Evolutionary conservation across 352 stramenopile genomes (phyloP), one percentile per base, ranked within the genome.

Genomic region (Pythium oligandrum): DNA sequence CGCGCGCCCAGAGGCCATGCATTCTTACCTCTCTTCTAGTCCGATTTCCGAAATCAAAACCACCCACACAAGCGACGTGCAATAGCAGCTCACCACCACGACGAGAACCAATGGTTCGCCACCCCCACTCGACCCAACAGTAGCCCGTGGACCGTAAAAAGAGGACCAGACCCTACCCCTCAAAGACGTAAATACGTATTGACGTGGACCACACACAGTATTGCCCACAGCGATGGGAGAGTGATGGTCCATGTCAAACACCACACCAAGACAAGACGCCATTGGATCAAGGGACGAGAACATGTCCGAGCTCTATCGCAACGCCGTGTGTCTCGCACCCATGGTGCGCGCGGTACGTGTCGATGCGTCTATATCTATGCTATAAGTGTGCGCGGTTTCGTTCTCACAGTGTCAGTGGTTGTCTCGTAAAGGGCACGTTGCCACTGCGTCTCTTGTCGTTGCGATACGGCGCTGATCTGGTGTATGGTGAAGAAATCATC

Each of bases 401-500:
- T 63, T 51, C 57, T 32, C 31, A 46, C 37, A 7, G 44, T 26
- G 30, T 43, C 54, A 35, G 6, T 37, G 40, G n/a, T 6, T 40
- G 30, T 50, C 31, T 10, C 38, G 12, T 42, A 12, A 33, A 94
- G 83, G 93, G 88, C 11, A 98, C 93, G 46, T 84, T 95, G 34
- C 93, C 95, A 8, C 68, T 98, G 47, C 86, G 95, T 4, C 75
- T 92, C 11, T 63, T 98, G 17, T 95, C 93, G 48, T 67, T 98
- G 48, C 72, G 79, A 3, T 97, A 98, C 64, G 93, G 93, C 44
- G 93, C 93, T 6, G 81, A 97, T 44, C 67, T 98, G 34, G 86
- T 96, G 0, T 98, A 98, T 63, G 85, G 86, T 33, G 95, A 98
- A 75, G 95, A 98, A 71, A 89, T 98, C 51, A 84, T 98, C 51